A percentile compares a stretch with the other conserved stretches of the same genome.
These are phyloP conservation scores for Coccomyxa sp. DNA, from an alignment of 139 green algal species.

Conservation along the genomic window DNA sequence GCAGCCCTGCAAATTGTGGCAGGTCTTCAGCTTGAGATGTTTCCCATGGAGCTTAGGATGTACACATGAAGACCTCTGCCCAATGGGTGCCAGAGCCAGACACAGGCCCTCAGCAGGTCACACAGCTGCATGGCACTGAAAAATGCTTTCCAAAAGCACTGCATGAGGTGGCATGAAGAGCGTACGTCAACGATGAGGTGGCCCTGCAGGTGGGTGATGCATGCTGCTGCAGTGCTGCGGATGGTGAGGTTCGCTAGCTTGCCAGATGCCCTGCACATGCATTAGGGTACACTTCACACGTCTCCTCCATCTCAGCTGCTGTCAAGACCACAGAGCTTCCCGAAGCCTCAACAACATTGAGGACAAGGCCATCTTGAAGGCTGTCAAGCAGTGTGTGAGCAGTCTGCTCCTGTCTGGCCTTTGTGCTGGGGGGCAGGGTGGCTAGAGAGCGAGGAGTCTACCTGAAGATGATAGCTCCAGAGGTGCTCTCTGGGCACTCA, in stretches of 20 bases:
- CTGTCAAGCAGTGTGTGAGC: no score
- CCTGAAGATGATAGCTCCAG: background rate
- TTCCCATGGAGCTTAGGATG: no score
- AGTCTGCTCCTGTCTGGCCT: no score
- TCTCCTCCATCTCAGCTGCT: background rate
- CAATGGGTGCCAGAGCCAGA: no score
- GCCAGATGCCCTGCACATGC: background rate
- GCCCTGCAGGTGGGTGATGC: background rate
- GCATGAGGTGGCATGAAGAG: background rate
- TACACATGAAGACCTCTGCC: no score
- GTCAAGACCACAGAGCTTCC: no score
- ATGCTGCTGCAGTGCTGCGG: background rate
- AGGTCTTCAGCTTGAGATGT: no score
- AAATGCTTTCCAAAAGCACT: background rate
- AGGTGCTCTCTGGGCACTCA: background rate
- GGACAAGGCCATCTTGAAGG: background rate
- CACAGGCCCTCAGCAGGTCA: background rate
- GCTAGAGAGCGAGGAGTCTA: background rate
- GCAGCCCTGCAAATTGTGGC: conserved; percentile 2
- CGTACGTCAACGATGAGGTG: background rate
- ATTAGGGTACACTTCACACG: background rate
- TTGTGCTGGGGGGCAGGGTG: no score
- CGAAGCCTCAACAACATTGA: background rate
- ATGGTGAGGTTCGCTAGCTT: background rate
- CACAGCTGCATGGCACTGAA: background rate